Evolutionary conservation across 139 green algal species (phyloP), one percentile per base, ranked within the genome.

Genomic region (Raphidocelis subcapitata): DNA sequence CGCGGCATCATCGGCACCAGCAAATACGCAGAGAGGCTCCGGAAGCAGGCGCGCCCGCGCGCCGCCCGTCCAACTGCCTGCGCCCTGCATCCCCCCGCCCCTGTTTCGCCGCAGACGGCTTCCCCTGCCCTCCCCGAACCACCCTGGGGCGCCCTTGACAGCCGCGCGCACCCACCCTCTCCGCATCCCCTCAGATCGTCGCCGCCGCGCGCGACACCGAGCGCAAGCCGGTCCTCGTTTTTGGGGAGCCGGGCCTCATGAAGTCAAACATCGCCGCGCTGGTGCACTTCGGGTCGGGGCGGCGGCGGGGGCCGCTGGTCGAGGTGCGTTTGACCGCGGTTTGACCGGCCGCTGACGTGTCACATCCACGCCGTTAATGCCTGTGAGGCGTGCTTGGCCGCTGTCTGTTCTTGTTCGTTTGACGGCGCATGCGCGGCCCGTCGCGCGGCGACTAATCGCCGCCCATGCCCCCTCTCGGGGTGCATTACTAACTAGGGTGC

Each of bases 171-270:
- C n/a, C n/a, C n/a, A n/a, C n/a, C n/a, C n/a, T n/a, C n/a, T n/a
- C 41, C 12, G 41, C 41, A 12, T 8, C 12, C 8, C 54, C 24
- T 5, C 47, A 69, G 70, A 70, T 76, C 24, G 63, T 78, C 18
- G 14, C 20, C 28, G 62, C 72, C 35, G 62, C 72, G n/a, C 51
- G 63, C 16, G 72, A 78, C 52, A 49, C 52, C n/a, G 10, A n/a
- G 55, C 65, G 73, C n/a, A 29, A 23, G 1, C 82, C 85, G 4
- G 76, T 88, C 20, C 54, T 91, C 5, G 63, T 94, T 0, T 90
- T 92, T 75, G 89, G 89, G 1, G 89, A 94, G 82, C 84, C 82
- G 5, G 89, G 89, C 0, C 67, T 94, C 52, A 54, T 88, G 46
- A 94, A 94, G 77, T 73, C 83, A 49, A 85, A 86, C 67, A 65